Evolutionary conservation across 192 early-diverging fungal genomes (phyloP), one percentile per base, ranked within the genome.

Genomic region (Coemansia sp.): DNA sequence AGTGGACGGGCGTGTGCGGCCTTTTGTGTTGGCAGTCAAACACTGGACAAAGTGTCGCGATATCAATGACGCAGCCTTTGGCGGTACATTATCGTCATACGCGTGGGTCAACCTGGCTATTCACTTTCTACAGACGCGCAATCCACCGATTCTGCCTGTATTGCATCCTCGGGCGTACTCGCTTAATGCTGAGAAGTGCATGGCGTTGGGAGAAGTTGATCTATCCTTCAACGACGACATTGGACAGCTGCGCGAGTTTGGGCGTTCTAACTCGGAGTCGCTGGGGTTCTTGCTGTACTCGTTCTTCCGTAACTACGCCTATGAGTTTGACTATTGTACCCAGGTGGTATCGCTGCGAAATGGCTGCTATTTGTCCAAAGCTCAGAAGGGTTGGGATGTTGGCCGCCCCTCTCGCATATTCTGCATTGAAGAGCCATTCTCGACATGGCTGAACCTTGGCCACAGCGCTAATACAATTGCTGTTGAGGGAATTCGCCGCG

Each of bases 341-440:
- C 71, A 89, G 22, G 93, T 98, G 3, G 87, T 93, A 24, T 91
- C 89, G 31, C 82, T 96, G 26, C 81, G 94, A 27, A 85, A 89
- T 30, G 96, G 95, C 3, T 73, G 86, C 31, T 85, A 88, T 47
- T 67, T 97, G 64, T 85, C 83, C 12, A 97, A 98, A 76, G 76
- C 67, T 24, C 85, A 88, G 49, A 96, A 95, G 73, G 90, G 89
- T 14, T 98, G 96, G 95, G 87, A 95, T 62, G 38, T 58, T 5
- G 89, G 88, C 16, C 67, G 88, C 3, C 87, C 81, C 3, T 83
- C 89, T 12, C 51, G 68, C 57, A 86, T 90, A 50, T 81, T 98
- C 21, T 94, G 95, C 69, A 88, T 97, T 14, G 96, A 98, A 62
- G 95, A 97, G 75, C 95, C 95, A 7, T 93, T 98, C 64, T 88